These are phyloP conservation scores for Penicillium thymicola DNA, from an alignment of 2,329 filamentous ascomycete species.

Conservation along the genomic window DNA sequence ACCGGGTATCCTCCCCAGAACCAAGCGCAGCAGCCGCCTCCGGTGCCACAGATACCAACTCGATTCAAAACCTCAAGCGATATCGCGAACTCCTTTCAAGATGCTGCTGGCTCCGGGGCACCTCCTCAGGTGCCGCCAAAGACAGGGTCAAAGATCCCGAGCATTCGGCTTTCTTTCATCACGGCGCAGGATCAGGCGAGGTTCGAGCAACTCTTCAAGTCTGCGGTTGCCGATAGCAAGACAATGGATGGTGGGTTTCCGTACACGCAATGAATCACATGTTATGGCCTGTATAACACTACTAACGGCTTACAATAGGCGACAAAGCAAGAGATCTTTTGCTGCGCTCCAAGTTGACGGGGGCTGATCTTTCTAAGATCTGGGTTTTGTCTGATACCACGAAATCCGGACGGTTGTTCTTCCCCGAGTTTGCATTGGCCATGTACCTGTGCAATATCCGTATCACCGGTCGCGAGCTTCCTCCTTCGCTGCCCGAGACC, in stretches of 20 bases:
- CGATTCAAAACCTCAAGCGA: constrained; percentile 63
- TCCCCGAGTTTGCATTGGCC: constrained; percentile 93
- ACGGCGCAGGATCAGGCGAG: constrained; percentile 92
- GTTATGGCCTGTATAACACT: neutral
- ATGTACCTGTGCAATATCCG: constrained; percentile 98
- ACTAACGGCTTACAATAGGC: constrained; percentile 35
- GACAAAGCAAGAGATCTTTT: constrained; percentile 90
- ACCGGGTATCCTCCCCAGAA: constrained; percentile 52
- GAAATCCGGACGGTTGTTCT: constrained; percentile 90
- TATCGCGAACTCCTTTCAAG: constrained; percentile 62
- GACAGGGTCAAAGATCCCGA: constrained; percentile 74
- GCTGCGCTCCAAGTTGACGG: constrained; percentile 80
- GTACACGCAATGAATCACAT: neutral
- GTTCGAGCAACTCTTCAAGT: constrained; percentile 97
- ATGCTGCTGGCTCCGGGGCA: constrained; percentile 38
- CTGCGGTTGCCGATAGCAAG: constrained; percentile 78
- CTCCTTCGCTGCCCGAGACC: constrained; percentile 70
- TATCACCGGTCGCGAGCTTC: constrained; percentile 80
- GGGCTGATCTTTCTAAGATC: constrained; percentile 84
- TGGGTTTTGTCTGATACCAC: constrained; percentile 96
- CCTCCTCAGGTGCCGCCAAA: constrained; percentile 63
- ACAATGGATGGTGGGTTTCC: constrained; percentile 67
- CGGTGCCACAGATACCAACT: constrained; percentile 38
- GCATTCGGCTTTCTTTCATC: constrained; percentile 91
- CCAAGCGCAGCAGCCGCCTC: constrained; percentile 34